These are phyloP conservation scores for Lasiodiplodia theobromae DNA, from an alignment of 2,329 filamentous ascomycete genomes.

Conservation along the genomic window DNA sequence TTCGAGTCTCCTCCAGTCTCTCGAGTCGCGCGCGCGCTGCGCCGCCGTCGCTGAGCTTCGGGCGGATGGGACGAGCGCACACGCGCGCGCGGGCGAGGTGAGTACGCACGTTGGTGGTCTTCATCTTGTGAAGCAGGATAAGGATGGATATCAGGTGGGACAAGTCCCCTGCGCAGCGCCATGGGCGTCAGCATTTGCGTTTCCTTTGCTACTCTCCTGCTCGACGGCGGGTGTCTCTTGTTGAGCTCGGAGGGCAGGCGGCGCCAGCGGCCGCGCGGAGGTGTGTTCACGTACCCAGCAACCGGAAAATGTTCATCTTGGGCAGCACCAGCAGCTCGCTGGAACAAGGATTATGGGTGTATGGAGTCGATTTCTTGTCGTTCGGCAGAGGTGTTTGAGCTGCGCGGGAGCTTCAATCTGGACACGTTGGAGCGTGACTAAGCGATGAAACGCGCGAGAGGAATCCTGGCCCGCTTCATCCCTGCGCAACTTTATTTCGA, in stretches of 20 bases:
- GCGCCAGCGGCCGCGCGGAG: background rate
- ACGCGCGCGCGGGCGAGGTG: background rate
- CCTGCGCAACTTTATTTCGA: constrained; percentile 22
- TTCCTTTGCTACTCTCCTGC: background rate
- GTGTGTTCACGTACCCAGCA: constrained; percentile 62
- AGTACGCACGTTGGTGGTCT: constrained; percentile 74
- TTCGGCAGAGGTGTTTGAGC: background rate
- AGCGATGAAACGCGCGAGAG: constrained; percentile 27
- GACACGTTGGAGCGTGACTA: constrained; percentile 30
- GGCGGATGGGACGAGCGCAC: background rate
- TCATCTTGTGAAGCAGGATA: constrained; percentile 97
- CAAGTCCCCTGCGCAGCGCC: constrained; percentile 74
- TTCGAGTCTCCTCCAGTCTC: background rate
- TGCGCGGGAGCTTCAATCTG: constrained; percentile 24
- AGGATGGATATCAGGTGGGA: constrained; percentile 94
- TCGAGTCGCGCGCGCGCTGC: background rate
- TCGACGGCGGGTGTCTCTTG: background rate
- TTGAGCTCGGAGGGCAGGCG: constrained; percentile 11
- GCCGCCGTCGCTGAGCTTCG: background rate
- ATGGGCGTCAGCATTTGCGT: constrained; percentile 1
- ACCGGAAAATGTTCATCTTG: constrained; percentile 74
- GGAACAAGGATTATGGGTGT: constrained; percentile 27
- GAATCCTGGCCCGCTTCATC: constrained; percentile 2
- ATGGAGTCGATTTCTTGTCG: background rate
- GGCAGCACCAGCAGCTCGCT: constrained; percentile 20